A percentile compares a stretch with the other conserved stretches of the same genome.
Evolutionary conservation across 371 early-diverging fungal species (phyloP).

Genomic region (Batkoa obscura): DNA sequence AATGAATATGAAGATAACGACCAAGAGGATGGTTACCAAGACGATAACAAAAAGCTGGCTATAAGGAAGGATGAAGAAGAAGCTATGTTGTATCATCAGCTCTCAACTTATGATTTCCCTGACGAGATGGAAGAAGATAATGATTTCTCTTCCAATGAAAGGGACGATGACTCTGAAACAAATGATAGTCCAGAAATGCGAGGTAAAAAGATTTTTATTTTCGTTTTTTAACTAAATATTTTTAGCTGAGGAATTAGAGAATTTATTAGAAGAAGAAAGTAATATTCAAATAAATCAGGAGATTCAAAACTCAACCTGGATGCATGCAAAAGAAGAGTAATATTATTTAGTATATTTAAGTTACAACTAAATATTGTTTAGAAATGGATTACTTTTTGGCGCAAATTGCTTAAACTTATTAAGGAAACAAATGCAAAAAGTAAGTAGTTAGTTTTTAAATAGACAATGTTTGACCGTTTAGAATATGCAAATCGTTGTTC

Average conservation of each 20-base stretch:
- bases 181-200: background rate
- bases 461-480: background rate
- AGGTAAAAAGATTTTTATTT: background rate
- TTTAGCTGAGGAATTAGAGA: background rate
- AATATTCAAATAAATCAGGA: background rate
- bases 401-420: background rate
- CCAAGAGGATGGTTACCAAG: too few relatives aligned
- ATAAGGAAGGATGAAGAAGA: too few relatives aligned
- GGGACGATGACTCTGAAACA: background rate
- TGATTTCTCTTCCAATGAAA: background rate
- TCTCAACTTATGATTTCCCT: background rate
- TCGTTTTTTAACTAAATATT: background rate
- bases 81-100: too few relatives aligned
- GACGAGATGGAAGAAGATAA: slow-evolving; percentile 2
- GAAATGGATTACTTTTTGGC: background rate
- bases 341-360: too few relatives aligned
- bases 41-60: too few relatives aligned
- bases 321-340: too few relatives aligned
- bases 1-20: too few relatives aligned
- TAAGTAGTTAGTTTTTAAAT: background rate
- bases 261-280: background rate
- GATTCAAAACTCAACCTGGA: background rate
- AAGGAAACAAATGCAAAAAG: background rate
- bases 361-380: background rate
- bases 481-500: slow-evolving; percentile 7